Evolutionary conservation across 1,139 yeast genomes (phyloP).

Genomic region (Pichia sp.): DNA sequence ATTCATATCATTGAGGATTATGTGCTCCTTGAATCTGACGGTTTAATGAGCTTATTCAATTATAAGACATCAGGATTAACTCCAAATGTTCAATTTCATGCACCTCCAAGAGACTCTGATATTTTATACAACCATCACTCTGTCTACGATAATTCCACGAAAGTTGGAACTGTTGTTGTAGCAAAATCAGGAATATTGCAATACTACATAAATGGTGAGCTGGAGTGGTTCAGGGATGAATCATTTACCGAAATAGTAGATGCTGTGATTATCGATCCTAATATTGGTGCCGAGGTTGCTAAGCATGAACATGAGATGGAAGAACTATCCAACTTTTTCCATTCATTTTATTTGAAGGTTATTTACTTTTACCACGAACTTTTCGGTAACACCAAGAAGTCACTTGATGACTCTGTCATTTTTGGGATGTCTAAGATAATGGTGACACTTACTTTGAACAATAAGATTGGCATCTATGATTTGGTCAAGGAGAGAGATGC

Average conservation of each 20-base stretch:
- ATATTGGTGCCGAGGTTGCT: constrained; percentile 28
- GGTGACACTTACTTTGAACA: constrained; percentile 36
- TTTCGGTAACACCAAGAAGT: not conserved
- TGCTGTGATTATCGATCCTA: constrained; percentile 34
- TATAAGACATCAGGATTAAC: constrained; percentile 13
- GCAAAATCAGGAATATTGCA: constrained; percentile 15
- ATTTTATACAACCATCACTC: constrained; percentile 4
- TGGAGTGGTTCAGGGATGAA: constrained; percentile 43
- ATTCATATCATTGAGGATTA: constrained; percentile 5
- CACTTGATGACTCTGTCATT: constrained; percentile 9
- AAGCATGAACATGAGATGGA: constrained; percentile 30
- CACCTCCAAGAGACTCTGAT: constrained; percentile 5
- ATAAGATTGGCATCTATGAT: constrained; percentile 39
- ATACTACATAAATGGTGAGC: constrained; percentile 22
- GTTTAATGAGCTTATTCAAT: constrained; percentile 4
- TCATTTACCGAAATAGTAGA: constrained; percentile 35
- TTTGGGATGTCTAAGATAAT: constrained; percentile 48
- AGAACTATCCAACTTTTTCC: constrained; percentile 32
- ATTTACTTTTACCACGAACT: too few relatives aligned
- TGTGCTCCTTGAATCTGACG: constrained; percentile 2
- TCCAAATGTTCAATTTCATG: constrained; percentile 8
- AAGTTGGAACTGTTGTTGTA: constrained; percentile 17
- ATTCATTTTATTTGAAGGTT: constrained; percentile 24
- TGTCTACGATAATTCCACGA: constrained; percentile 16
- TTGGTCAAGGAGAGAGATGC: constrained; percentile 20